Conservation (phyloP, 1,284 basidiomycete species). For the Leccinum griseonigrum region DNA sequence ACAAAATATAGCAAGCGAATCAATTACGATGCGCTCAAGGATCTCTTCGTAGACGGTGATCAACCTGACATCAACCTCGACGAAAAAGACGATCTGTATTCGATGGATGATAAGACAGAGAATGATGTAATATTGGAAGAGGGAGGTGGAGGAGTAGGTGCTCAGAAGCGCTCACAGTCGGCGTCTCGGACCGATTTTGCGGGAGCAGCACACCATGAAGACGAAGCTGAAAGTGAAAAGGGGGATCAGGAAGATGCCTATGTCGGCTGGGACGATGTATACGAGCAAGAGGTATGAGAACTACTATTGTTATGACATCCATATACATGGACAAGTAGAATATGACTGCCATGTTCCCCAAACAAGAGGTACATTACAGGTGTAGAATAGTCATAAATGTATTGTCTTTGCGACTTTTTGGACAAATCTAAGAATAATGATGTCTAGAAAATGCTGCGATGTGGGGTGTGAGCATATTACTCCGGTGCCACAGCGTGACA, state of each 20-base stretch:
- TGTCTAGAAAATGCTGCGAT: slow-evolving; percentile 21
- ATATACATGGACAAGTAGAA: not conserved
- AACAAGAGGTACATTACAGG: slow-evolving; percentile 19
- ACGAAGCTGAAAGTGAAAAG: slow-evolving; percentile 34
- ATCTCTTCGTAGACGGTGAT: slow-evolving; percentile 61
- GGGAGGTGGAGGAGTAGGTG: slow-evolving; percentile 36
- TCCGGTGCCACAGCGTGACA: slow-evolving; percentile 2
- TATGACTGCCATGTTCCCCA: not conserved
- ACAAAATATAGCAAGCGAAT: slow-evolving; percentile 85
- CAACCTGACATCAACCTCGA: slow-evolving; percentile 34
- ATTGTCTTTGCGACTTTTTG: slow-evolving; percentile 25
- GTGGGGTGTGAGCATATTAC: slow-evolving; percentile 7
- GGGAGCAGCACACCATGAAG: slow-evolving; percentile 19
- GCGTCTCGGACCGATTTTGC: slow-evolving; percentile 14
- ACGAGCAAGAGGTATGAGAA: slow-evolving; percentile 40
- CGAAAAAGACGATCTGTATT: slow-evolving; percentile 37
- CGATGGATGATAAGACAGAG: slow-evolving; percentile 52
- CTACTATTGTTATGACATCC: not conserved
- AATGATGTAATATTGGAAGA: slow-evolving; percentile 46
- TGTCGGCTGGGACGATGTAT: slow-evolving; percentile 40
- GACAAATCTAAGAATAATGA: slow-evolving; percentile 20
- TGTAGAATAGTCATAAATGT: slow-evolving; percentile 32
- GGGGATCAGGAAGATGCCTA: slow-evolving; percentile 26
- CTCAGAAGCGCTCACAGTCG: slow-evolving; percentile 13
- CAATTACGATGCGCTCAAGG: slow-evolving; percentile 84